Evolutionary conservation across 1,139 yeast species (phyloP).

Genomic region (Debaryomycetaceae sp.): DNA sequence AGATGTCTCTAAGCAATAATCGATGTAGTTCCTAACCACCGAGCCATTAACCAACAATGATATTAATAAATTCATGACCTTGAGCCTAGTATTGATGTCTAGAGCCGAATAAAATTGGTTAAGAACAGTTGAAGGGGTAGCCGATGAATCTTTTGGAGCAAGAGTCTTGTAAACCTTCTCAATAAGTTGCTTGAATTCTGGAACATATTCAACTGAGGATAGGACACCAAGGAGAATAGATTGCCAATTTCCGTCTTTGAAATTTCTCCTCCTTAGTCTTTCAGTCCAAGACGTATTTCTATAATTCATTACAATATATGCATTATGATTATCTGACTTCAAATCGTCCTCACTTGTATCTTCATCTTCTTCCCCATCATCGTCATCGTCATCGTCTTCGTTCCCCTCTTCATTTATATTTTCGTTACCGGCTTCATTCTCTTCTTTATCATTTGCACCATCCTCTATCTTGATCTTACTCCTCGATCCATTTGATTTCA

Average conservation of each 20-base stretch:
- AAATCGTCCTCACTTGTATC: slow-evolving; percentile 14
- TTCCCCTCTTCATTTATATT: slow-evolving; percentile 23
- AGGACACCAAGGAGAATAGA: slow-evolving; percentile 70
- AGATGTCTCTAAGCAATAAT: slow-evolving; percentile 63
- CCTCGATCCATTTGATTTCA: background rate
- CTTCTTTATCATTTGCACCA: slow-evolving; percentile 7
- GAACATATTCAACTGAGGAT: slow-evolving; percentile 55
- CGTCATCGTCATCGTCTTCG: slow-evolving; percentile 21
- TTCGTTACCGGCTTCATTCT: slow-evolving; percentile 15
- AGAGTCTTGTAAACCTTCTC: slow-evolving; percentile 44
- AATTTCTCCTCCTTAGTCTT: slow-evolving; percentile 67
- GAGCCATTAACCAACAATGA: slow-evolving; percentile 57
- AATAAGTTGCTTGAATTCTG: slow-evolving; percentile 48
- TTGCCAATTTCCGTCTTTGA: slow-evolving; percentile 86
- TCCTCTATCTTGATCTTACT: background rate
- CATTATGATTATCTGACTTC: slow-evolving; percentile 38
- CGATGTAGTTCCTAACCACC: slow-evolving; percentile 62
- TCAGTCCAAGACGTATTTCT: slow-evolving; percentile 74
- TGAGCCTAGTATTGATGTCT: slow-evolving; percentile 47
- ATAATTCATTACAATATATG: slow-evolving; percentile 56
- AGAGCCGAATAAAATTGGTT: slow-evolving; percentile 49
- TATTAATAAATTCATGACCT: slow-evolving; percentile 53
- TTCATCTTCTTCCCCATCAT: slow-evolving; percentile 13
- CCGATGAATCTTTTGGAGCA: slow-evolving; percentile 54
- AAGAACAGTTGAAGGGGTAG: slow-evolving; percentile 49